These are phyloP conservation scores for Plantago rigida DNA, from an alignment of 305 asterid species.

Conservation along the genomic window DNA sequence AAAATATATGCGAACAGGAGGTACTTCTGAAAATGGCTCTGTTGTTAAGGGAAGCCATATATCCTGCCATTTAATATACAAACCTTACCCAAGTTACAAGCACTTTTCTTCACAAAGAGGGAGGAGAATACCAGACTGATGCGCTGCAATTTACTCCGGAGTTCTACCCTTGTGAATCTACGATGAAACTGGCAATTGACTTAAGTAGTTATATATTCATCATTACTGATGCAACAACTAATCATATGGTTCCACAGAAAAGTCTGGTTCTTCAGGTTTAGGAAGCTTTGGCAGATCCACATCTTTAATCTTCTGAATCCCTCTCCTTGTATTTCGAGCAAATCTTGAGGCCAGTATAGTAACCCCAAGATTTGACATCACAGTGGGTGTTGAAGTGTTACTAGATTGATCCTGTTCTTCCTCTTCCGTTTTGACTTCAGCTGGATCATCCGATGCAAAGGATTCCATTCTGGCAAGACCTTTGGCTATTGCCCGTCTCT, in stretches of 20 bases:
- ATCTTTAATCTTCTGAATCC: slow-evolving; percentile 70
- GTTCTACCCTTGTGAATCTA: not conserved
- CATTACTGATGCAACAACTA: slow-evolving; percentile 24
- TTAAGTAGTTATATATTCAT: too few species aligned
- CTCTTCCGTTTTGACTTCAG: slow-evolving; percentile 28
- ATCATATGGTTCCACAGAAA: slow-evolving; percentile 61
- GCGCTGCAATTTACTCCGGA: not conserved
- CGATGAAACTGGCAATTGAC: too few species aligned
- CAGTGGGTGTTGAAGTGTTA: slow-evolving; percentile 26
- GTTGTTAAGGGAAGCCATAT: slow-evolving; percentile 8
- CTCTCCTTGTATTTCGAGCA: slow-evolving; percentile 81
- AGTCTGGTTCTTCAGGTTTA: slow-evolving; percentile 89
- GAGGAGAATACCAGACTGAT: too few species aligned
- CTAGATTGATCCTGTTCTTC: slow-evolving; percentile 28
- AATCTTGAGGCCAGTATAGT: slow-evolving; percentile 78
- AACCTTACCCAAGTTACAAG: too few species aligned
- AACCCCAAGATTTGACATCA: slow-evolving; percentile 49
- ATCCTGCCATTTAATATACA: not conserved
- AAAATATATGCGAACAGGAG: not conserved
- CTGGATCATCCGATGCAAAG: slow-evolving; percentile 35
- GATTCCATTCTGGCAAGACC: slow-evolving; percentile 65
- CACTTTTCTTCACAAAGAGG: too few species aligned
- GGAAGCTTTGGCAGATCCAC: slow-evolving; percentile 56
- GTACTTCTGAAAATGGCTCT: not conserved
- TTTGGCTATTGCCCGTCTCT: slow-evolving; percentile 52